phyloP scores from a whole-genome alignment of 441 rosid species.

The Erysimum cheiri region DNA sequence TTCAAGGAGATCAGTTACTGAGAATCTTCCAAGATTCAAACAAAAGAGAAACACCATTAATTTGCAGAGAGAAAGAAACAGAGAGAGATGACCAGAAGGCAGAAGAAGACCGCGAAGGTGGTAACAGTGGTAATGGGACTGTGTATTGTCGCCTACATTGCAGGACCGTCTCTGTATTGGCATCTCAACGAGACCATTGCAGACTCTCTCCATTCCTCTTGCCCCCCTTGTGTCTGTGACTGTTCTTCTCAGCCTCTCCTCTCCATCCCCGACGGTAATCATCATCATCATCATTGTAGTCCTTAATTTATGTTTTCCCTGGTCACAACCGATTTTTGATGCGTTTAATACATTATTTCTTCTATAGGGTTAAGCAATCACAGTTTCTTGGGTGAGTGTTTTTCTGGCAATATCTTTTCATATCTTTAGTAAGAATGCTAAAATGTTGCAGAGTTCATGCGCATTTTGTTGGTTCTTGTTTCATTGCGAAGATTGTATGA shows the following conservation, averaged over 20 bases:
- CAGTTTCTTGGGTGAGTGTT: slow-evolving; percentile 52
- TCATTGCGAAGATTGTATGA: slow-evolving; percentile 51
- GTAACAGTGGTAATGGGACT: slow-evolving; percentile 48
- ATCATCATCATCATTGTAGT: slow-evolving; percentile 1
- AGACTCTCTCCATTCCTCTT: slow-evolving; percentile 46
- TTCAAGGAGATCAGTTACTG: slow-evolving; percentile 32
- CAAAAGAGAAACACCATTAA: slow-evolving; percentile 13
- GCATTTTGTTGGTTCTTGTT: slow-evolving; percentile 26
- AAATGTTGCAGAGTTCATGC: slow-evolving; percentile 6
- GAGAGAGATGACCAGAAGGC: slow-evolving; percentile 41
- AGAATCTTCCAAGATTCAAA: slow-evolving; percentile 38
- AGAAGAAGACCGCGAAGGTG: slow-evolving; percentile 50
- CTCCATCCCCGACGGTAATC: slow-evolving; percentile 50
- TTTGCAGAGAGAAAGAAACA: slow-evolving; percentile 25
- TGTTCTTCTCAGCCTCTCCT: slow-evolving; percentile 59
- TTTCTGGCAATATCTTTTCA: slow-evolving; percentile 20
- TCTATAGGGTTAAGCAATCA: slow-evolving; percentile 55
- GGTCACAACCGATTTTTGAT: slow-evolving; percentile 6
- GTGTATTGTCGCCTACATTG: slow-evolving; percentile 50
- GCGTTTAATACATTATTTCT: slow-evolving; percentile 19
- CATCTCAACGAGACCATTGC: slow-evolving; percentile 49
- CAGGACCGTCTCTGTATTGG: slow-evolving; percentile 63
- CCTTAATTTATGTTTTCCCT: not conserved
- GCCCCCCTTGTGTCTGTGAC: slow-evolving; percentile 57
- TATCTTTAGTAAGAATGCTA: not conserved